Conservation (phyloP, 768 basidiomycete genomes). For the Suillus placidus region DNA sequence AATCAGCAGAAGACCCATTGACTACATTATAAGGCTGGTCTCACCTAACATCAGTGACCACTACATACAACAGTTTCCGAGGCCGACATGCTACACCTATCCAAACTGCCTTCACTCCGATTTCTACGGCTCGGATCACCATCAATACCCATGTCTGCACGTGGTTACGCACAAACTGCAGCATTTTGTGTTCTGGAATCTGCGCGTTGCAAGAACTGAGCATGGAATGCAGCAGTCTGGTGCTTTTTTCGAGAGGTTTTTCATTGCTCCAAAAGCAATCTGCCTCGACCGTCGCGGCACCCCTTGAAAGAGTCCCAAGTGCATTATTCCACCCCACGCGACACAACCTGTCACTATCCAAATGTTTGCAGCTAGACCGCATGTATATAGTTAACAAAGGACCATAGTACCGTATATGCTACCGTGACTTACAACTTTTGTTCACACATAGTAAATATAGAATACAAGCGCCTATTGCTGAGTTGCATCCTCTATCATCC, state of each 20-base stretch:
- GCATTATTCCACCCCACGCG: no score
- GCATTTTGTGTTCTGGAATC: neutral
- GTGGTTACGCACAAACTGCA: neutral
- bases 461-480: no score
- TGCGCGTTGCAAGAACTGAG: neutral
- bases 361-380: no score
- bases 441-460: no score
- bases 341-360: no score
- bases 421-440: no score
- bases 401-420: no score
- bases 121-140: neutral
- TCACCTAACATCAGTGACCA: neutral
- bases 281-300: no score
- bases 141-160: neutral
- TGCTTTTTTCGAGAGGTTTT: neutral
- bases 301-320: no score
- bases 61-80: neutral
- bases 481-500: no score
- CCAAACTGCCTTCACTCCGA: neutral
- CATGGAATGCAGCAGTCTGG: neutral
- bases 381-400: no score
- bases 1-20: neutral
- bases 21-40: neutral
- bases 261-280: neutral
- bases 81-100: neutral